A percentile compares a stretch with the other conserved stretches of the same genome.
Conservation (phyloP, 352 stramenopile genomes). For the Achlya hypogyna region DNA sequence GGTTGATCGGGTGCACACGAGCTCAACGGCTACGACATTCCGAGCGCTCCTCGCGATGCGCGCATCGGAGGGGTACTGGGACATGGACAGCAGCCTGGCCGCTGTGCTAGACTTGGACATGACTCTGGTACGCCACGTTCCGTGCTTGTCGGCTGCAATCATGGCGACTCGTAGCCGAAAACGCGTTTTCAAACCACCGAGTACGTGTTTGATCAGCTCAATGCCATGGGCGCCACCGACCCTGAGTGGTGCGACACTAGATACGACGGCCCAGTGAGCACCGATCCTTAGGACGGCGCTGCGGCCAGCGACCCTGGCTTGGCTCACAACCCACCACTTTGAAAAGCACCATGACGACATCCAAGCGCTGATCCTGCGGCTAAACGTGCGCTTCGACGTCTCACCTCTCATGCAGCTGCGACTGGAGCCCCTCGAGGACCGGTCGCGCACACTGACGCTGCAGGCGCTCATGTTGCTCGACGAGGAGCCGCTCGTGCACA, state of each 20-base stretch:
- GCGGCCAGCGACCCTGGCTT: background rate
- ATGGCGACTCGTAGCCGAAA: background rate
- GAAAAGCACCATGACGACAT: constrained; percentile 3
- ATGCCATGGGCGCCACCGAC: background rate
- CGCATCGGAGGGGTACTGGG: background rate
- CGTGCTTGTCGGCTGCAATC: background rate
- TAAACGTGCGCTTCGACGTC: background rate
- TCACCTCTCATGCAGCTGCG: background rate
- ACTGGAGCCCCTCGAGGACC: background rate
- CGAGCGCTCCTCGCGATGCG: background rate
- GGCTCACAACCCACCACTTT: background rate
- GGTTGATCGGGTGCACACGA: background rate
- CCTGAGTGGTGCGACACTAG: background rate
- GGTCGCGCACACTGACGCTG: background rate
- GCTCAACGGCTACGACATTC: constrained; percentile 1
- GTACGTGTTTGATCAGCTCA: constrained; percentile 1
- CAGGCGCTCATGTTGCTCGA: background rate
- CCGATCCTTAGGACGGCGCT: background rate
- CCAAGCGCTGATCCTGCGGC: background rate
- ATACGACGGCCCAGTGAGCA: background rate
- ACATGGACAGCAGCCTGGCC: background rate
- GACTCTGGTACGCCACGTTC: background rate
- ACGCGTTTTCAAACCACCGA: background rate
- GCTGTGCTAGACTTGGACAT: background rate
- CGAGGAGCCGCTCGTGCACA: background rate